These are phyloP conservation scores for Kwoniella sp. DNA, from an alignment of 768 basidiomycete genomes.

Conservation along the genomic window DNA sequence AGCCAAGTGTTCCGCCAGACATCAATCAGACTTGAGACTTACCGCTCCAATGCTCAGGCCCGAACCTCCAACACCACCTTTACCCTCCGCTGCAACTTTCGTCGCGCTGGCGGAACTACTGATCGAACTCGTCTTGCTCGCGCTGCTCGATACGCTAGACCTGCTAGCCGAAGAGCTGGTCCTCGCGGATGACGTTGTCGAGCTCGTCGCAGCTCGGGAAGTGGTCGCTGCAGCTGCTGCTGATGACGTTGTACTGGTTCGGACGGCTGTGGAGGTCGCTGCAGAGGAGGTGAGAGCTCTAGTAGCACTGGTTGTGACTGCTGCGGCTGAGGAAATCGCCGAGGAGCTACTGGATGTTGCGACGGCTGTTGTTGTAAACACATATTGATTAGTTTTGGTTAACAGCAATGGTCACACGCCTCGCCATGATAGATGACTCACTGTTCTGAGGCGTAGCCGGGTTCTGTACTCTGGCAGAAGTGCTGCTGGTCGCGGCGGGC, in stretches of 20 bases:
- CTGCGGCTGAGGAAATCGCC: conserved; percentile 14
- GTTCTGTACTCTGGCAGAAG: conserved; percentile 4
- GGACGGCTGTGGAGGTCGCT: conserved; percentile 17
- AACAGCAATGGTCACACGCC: background rate
- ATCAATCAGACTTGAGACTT: conserved; percentile 14
- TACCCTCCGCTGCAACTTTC: conserved; percentile 17
- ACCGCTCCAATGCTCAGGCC: conserved; percentile 45
- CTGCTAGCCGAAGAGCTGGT: conserved; percentile 2
- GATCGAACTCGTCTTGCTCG: conserved; percentile 13
- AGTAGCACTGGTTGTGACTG: conserved; percentile 12
- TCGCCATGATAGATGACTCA: conserved; percentile 3
- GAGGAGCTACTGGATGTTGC: background rate
- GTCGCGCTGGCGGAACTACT: conserved; percentile 17
- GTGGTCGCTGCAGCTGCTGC: background rate
- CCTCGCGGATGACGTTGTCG: background rate
- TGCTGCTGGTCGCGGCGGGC: background rate
- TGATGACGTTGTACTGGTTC: conserved; percentile 19
- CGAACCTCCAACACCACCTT: conserved; percentile 36
- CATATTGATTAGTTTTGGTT: background rate
- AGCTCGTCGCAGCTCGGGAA: conserved; percentile 1
- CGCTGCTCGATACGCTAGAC: conserved; percentile 12
- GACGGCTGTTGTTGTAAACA: background rate
- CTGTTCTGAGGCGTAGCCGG: conserved; percentile 24
- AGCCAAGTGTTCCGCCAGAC: too few relatives aligned
- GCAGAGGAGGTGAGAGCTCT: conserved; percentile 18